Evolutionary conservation across 305 asterid species (phyloP).

Genomic region (Striga hermonthica): DNA sequence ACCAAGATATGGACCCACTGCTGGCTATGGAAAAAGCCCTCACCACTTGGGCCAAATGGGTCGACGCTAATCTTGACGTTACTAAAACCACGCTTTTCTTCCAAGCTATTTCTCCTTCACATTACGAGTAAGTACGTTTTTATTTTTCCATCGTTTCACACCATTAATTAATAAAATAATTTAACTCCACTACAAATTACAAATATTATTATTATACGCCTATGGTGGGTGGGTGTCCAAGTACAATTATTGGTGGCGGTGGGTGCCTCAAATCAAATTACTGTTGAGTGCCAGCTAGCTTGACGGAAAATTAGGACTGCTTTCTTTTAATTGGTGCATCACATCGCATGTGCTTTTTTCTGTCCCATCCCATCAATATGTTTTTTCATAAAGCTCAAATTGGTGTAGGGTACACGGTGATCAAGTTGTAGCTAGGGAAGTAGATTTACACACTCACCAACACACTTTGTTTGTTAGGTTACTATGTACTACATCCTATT

Average conservation of each 20-base stretch:
- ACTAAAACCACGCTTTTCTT: conserved; percentile 63
- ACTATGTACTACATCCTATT: no score
- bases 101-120: conserved; percentile 90
- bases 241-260: not conserved
- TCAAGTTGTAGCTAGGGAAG: not conserved
- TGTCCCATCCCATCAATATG: not conserved
- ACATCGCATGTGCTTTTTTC: no score
- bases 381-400: conserved; percentile 21
- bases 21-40: conserved; percentile 72
- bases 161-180: no score
- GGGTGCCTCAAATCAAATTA: no score
- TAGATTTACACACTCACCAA: not conserved
- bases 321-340: no score
- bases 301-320: no score
- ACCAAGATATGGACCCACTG: conserved; percentile 71
- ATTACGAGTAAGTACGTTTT: conserved; percentile 57
- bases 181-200: no score
- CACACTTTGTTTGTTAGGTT: no score
- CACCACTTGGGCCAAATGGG: conserved; percentile 89
- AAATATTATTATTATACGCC: no score
- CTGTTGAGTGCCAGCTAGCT: conserved; percentile 24
- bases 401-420: not conserved
- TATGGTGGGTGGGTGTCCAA: no score
- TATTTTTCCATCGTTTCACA: not conserved
- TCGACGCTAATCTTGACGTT: conserved; percentile 60